Evolutionary conservation across 306 rosid genomes (phyloP), one percentile per base, ranked within the genome.

Genomic region (Cucumis sativus): DNA sequence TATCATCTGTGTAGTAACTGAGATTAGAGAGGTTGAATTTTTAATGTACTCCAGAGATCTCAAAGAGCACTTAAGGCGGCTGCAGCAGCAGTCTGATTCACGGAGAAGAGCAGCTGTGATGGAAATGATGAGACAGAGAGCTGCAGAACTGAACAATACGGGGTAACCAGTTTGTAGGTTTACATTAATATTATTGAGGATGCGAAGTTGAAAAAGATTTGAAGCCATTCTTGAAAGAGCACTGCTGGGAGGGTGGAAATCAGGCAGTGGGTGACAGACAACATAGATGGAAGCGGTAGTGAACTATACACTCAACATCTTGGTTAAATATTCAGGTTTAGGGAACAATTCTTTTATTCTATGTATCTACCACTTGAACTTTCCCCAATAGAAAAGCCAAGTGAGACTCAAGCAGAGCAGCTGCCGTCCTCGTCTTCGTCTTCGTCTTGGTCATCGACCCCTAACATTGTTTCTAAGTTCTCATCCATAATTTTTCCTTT

Each of bases 81-180:
- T 92, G 85, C 99, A 96, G 85, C 98, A 92, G 82, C 99, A 92
- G 81, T 89, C 99, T 77, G 99, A 96, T 77, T 96, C 99, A 11
- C 81, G 99, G 59, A 86, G 99, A 75, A 89, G 97, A 88, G 98
- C 98, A 67, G 98, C 99, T 51, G 98, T 96, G 82, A 96, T 89
- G 91, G 99, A 96, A 84, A 96, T 96, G 98, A 96, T 96, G 99
- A 92, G 99, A 84, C 98, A 95, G 86, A 87, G 99, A 86, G 99
- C 99, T 74, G 98, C 96, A 14, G 99, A 96, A 88, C 91, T 89
- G 62, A 93, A 81, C 86, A 92, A 82, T 75, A 81, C 90, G 41
- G 89, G 91, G 74, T 96, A 85, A 91, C 77, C 79, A 78, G 43
- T 80, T 67, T 79, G 87, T 70, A 82, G 81, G 83, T 78, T 73